phyloP scores from a whole-genome alignment of 2,329 filamentous ascomycete species.

The Pseudopyrenochaeta lycopersici region DNA sequence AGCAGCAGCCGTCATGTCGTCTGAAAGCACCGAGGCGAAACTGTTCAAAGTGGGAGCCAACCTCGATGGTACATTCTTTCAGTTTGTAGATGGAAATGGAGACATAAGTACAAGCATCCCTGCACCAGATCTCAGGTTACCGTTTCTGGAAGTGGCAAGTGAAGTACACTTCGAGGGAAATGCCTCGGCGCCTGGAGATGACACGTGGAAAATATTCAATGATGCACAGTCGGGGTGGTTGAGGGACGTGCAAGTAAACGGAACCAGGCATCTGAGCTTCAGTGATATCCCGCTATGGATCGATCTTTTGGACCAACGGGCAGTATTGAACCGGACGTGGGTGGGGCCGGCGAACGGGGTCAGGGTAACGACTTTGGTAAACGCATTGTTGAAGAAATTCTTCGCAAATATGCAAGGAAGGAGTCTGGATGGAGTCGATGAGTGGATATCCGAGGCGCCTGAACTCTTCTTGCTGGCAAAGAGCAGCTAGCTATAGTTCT shows the following conservation, averaged over 20 bases:
- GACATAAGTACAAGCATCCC: too few species aligned
- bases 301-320: conserved; percentile 1
- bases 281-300: conserved; percentile 6
- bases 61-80: conserved; percentile 1
- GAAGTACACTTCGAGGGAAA: conserved; percentile 1
- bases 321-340: neutral
- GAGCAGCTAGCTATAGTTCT: too few species aligned
- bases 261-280: neutral
- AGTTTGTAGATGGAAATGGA: neutral
- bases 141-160: neutral
- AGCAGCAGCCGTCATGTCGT: conserved; percentile 1
- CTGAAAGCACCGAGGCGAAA: neutral
- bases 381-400: neutral
- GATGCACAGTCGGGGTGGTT: conserved; percentile 2
- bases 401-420: neutral
- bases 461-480: too few species aligned
- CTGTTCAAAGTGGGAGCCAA: conserved; percentile 5
- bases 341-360: neutral
- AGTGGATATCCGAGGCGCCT: too few species aligned
- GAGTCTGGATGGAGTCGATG: neutral
- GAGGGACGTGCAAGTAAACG: conserved; percentile 2
- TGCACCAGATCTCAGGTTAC: neutral
- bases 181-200: neutral
- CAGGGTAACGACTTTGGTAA: neutral
- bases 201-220: neutral